Evolutionary conservation across 495 filamentous ascomycete species (phyloP).

Genomic region (Amphirosellinia nigrospora): DNA sequence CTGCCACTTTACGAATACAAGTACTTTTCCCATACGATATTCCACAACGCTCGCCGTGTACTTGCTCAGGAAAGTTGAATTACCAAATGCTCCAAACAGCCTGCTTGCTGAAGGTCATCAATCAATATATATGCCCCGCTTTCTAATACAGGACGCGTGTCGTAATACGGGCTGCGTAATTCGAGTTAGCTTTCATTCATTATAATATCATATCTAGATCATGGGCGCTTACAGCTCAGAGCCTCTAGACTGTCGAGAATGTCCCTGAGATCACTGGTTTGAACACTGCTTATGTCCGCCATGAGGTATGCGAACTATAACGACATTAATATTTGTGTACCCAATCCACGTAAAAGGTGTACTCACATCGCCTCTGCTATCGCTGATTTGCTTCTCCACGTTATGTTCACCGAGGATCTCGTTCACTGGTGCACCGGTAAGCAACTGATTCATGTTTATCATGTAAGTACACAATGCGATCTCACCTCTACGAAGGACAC

Average conservation of each 20-base stretch:
- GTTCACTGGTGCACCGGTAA: constrained; percentile 67
- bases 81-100: constrained; percentile 26
- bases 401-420: constrained; percentile 93
- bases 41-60: constrained; percentile 31
- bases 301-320: constrained; percentile 87
- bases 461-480: constrained; percentile 12
- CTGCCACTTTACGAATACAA: constrained; percentile 52
- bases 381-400: constrained; percentile 97
- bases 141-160: constrained; percentile 85
- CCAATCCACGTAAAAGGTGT: background rate
- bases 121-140: constrained; percentile 3
- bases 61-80: constrained; percentile 31
- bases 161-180: constrained; percentile 72
- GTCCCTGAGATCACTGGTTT: constrained; percentile 79
- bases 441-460: constrained; percentile 1
- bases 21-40: constrained; percentile 45
- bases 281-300: constrained; percentile 93
- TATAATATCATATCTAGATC: background rate
- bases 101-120: constrained; percentile 4
- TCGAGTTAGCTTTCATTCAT: constrained; percentile 27
- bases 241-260: constrained; percentile 82
- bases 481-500: constrained; percentile 82
- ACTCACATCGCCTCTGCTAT: constrained; percentile 85
- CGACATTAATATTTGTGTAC: constrained; percentile 25
- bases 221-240: constrained; percentile 71